Evolutionary conservation across 345 rosid genomes (phyloP).

Genomic region (Aquilaria sinensis): DNA sequence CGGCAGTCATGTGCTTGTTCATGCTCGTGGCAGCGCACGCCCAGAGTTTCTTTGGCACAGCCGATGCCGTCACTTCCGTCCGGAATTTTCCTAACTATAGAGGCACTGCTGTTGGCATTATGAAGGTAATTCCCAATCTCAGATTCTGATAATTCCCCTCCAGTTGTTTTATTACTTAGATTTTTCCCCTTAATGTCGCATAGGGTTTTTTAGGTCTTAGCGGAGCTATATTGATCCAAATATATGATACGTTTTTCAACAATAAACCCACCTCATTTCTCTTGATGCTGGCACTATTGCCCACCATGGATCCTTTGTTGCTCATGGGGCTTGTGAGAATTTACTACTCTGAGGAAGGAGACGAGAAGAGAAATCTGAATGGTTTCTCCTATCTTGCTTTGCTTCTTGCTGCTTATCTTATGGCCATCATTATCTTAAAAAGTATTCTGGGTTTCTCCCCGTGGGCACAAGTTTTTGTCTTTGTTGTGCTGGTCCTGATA

Average conservation of each 20-base stretch:
- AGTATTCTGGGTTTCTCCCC: conserved; percentile 19
- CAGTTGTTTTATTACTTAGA: no score
- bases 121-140: conserved; percentile 47
- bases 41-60: conserved; percentile 69
- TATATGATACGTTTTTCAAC: conserved; percentile 32
- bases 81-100: conserved; percentile 60
- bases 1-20: conserved; percentile 65
- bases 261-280: conserved; percentile 30
- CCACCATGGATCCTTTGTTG: conserved; percentile 25
- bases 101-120: conserved; percentile 82
- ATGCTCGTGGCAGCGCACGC: conserved; percentile 66
- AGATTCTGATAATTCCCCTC: no score
- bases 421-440: conserved; percentile 33
- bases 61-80: conserved; percentile 71
- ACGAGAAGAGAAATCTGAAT: conserved; percentile 41
- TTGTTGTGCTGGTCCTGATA: conserved; percentile 29
- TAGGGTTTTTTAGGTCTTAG: conserved; percentile 54
- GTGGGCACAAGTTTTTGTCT: conserved; percentile 12
- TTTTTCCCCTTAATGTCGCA: neutral
- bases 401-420: conserved; percentile 38
- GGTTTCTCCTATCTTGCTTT: conserved; percentile 35
- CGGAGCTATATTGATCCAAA: conserved; percentile 51
- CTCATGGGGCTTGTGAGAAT: conserved; percentile 49
- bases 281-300: conserved; percentile 33
- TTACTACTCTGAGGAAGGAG: conserved; percentile 9